Percentiles rank a stretch among this genome's conserved stretches.
phyloP scores from a whole-genome alignment of 352 stramenopile genomes.

The Globisporangium irregulare region DNA sequence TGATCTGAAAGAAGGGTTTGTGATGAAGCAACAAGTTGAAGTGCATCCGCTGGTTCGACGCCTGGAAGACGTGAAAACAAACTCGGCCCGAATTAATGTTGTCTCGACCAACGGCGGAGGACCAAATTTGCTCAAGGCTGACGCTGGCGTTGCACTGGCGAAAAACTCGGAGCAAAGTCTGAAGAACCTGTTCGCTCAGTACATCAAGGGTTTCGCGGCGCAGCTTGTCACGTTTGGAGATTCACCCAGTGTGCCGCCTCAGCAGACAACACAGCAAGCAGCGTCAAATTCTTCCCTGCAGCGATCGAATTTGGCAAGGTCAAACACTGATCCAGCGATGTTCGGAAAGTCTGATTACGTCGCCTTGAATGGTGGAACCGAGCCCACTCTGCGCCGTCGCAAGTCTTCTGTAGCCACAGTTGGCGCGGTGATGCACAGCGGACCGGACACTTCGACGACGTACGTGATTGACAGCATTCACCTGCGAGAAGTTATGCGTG shows the following conservation, averaged over 20 bases:
- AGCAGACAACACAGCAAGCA: background rate
- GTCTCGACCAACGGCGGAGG: slow-evolving; percentile 7
- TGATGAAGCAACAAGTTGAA: slow-evolving; percentile 60
- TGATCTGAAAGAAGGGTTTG: slow-evolving; percentile 69
- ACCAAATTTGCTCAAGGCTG: slow-evolving; percentile 8
- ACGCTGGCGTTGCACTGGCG: slow-evolving; percentile 30
- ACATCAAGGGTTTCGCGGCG: slow-evolving; percentile 49
- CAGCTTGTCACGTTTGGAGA: slow-evolving; percentile 72
- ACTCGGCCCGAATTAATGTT: slow-evolving; percentile 29
- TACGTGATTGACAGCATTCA: slow-evolving; percentile 73
- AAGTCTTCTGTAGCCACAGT: slow-evolving; percentile 44
- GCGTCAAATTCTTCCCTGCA: background rate
- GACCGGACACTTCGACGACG: slow-evolving; percentile 29
- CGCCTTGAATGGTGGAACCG: background rate
- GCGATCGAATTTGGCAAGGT: slow-evolving; percentile 4
- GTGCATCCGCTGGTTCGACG: slow-evolving; percentile 57
- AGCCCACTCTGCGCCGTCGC: slow-evolving; percentile 12
- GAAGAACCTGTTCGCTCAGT: slow-evolving; percentile 50
- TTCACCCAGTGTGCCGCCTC: background rate
- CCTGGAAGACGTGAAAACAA: slow-evolving; percentile 60
- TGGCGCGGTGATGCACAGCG: slow-evolving; percentile 23
- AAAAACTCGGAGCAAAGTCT: slow-evolving; percentile 48
- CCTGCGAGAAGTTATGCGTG: slow-evolving; percentile 52
- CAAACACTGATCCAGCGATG: slow-evolving; percentile 15
- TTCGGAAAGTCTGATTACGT: background rate